Percentiles rank a stretch among this genome's conserved stretches.
phyloP scores from a whole-genome alignment of 2,329 filamentous ascomycete genomes.

The Huntiella moniliformis region DNA sequence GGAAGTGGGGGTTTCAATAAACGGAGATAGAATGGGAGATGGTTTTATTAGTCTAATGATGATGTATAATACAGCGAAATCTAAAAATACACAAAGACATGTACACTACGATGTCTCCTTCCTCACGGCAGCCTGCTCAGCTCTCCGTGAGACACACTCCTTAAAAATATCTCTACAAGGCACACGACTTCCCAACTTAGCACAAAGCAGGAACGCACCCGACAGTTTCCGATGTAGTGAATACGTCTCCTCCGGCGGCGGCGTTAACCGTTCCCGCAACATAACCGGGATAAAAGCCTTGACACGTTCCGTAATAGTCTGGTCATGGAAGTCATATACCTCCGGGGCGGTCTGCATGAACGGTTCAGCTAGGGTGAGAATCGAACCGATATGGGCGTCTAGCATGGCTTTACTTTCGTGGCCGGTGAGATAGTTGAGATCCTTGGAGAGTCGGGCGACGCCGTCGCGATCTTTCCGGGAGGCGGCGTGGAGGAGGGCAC shows the following conservation, averaged over 20 bases:
- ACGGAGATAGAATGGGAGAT: not conserved
- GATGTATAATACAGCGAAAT: not conserved
- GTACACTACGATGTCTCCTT: not conserved
- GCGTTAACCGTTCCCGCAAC: slow-evolving; percentile 71
- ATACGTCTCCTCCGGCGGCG: slow-evolving; percentile 95
- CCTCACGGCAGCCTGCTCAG: not conserved
- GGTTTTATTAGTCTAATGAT: not conserved
- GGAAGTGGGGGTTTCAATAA: not conserved
- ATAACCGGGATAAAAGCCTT: slow-evolving; percentile 78
- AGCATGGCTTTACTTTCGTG: slow-evolving; percentile 73
- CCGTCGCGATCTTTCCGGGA: slow-evolving; percentile 45
- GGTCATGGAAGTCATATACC: slow-evolving; percentile 78
- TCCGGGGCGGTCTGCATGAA: slow-evolving; percentile 61
- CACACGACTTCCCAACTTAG: slow-evolving; percentile 65
- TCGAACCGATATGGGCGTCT: slow-evolving; percentile 72
- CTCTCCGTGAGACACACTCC: slow-evolving; percentile 15
- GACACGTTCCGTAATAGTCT: slow-evolving; percentile 93
- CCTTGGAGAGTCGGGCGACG: slow-evolving; percentile 49
- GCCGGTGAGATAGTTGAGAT: slow-evolving; percentile 81
- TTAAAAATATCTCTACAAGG: slow-evolving; percentile 65
- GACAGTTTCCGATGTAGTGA: slow-evolving; percentile 87
- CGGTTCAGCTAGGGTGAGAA: slow-evolving; percentile 81
- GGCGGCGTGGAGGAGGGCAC: slow-evolving; percentile 63
- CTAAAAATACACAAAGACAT: slow-evolving; percentile 3
- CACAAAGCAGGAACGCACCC: slow-evolving; percentile 85